Evolutionary conservation across 129 eudicot genomes (phyloP).

Genomic region (Flaveria bidentis): DNA sequence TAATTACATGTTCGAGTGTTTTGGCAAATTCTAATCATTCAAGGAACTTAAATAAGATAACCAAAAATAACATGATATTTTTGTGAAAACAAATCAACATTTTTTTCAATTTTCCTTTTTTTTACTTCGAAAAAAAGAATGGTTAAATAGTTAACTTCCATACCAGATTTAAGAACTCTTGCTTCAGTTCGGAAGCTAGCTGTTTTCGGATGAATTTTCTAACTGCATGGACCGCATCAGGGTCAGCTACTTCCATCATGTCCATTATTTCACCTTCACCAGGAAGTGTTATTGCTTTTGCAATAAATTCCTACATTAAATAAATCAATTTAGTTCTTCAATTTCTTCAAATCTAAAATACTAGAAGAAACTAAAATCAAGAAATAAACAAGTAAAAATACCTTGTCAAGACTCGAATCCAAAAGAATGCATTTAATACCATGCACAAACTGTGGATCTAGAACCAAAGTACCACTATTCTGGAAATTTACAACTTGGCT

Average conservation of each 20-base stretch:
- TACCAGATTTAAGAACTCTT: conserved; percentile 66
- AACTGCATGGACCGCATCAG: conserved; percentile 98
- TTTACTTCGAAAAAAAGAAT: not conserved
- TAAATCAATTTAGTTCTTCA: not conserved
- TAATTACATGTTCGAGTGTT: no score
- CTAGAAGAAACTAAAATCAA: not conserved
- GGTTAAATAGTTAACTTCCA: not conserved
- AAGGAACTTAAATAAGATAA: no score
- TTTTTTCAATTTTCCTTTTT: no score
- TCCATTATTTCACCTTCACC: conserved; percentile 97
- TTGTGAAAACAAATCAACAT: no score
- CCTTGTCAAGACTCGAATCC: conserved; percentile 88
- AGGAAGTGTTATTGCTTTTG: conserved; percentile 90
- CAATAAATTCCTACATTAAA: conserved; percentile 74
- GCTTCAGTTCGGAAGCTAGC: conserved; percentile 73
- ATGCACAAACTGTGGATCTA: conserved; percentile 66
- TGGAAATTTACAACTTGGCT: conserved; percentile 75
- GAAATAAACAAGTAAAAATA: conserved; percentile 15
- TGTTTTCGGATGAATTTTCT: conserved; percentile 78
- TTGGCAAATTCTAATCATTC: no score
- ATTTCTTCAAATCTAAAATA: not conserved
- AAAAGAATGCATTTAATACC: conserved; percentile 72
- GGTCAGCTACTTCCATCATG: conserved; percentile 93
- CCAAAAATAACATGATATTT: no score
- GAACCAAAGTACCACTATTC: conserved; percentile 59